Percentiles rank a stretch among this genome's conserved stretches.
Conservation (phyloP, 306 rosid species). For the Fragaria vesca region DNA sequence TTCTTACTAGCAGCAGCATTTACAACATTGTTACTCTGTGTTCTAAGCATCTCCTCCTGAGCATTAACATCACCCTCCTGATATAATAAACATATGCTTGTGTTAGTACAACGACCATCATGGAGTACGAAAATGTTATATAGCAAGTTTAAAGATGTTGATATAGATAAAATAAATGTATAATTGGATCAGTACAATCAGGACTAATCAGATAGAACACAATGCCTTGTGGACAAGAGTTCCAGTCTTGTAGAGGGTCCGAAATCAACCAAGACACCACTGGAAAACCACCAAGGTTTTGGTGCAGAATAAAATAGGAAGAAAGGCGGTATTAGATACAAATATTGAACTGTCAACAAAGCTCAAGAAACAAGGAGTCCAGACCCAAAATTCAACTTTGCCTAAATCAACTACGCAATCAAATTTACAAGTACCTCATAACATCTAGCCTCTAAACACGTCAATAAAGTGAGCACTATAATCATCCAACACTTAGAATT, state of each 20-base stretch:
- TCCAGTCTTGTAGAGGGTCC: background rate
- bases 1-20: slow-evolving; percentile 77
- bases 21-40: slow-evolving; percentile 58
- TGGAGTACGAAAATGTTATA: background rate
- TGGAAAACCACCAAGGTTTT: background rate
- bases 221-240: background rate
- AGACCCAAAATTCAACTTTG: background rate
- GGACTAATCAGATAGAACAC: background rate
- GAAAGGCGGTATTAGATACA: background rate
- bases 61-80: slow-evolving; percentile 72
- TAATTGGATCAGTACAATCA: background rate
- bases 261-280: background rate
- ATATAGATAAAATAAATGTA: background rate
- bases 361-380: background rate
- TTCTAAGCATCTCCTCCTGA: slow-evolving; percentile 77
- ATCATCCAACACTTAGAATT: background rate
- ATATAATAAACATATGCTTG: background rate
- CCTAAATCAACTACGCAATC: background rate
- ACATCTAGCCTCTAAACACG: background rate
- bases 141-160: background rate
- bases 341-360: background rate
- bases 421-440: background rate
- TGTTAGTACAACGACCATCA: background rate
- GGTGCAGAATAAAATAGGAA: background rate
- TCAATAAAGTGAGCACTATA: background rate